Evolutionary conservation across 805 yeast species (phyloP), one percentile per base, ranked within the genome.

Genomic region (Starmerella apis): DNA sequence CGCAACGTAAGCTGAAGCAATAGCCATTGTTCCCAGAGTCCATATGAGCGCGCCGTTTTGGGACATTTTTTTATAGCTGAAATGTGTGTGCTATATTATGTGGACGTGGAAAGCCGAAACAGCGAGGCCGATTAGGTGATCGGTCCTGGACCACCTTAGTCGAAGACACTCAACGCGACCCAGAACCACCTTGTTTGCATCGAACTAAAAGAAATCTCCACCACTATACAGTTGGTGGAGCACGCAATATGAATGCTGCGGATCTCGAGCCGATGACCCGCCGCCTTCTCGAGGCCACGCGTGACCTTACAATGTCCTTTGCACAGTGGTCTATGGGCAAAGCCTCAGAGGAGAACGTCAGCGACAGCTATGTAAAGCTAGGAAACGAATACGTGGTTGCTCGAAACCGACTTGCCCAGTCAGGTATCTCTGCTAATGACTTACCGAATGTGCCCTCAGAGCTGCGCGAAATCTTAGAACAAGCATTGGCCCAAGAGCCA

Each of bases 381-480:
- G 98, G 98, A 0, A 92, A 88, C 61, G 96, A 90, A 65, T 92
- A 87, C 71, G 80, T 90, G 58, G 78, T 84, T 3, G 85, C 94
- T 0, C 79, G 88, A 20, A 75, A 86, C 52, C 84, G 94, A 2
- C 88, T 90, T 63, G 69, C 79, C 4, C 74, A 73, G 49, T 81
- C 86, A 2, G 94, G 94, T 0, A 79, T 92, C 4, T 88, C 83
- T 56, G 81, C 83, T 8, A 55, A 53, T 11, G 95, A 86, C 62
- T 69, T 92, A 24, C 92, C 95, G 1, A 95, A 90, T 61, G 95
- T 92, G 1, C 97, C 98, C 0, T 80, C 76, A 51, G 78, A 81
- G 13, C 69, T 92, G 31, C 72, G 98, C 47, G 72, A 74, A 5
- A 85, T 92, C 2, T 67, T 92, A 39, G 98, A 92, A 61, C 80